A percentile compares a stretch with the other conserved stretches of the same genome.
Evolutionary conservation across 2,329 filamentous ascomycete species (phyloP).

Genomic region (Myriosclerotinia scirpicola): DNA sequence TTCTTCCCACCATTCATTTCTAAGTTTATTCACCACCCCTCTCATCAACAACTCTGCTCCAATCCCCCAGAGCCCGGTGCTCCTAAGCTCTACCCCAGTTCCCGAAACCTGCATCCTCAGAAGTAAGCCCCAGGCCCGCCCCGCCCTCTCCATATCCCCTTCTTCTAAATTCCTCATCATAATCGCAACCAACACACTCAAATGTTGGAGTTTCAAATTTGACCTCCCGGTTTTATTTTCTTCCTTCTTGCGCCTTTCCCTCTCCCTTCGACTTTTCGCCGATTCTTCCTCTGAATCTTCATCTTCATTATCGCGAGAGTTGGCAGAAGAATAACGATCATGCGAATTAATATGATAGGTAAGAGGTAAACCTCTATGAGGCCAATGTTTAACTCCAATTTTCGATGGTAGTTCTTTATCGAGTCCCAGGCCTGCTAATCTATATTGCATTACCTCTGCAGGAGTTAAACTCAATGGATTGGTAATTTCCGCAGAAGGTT

Average conservation of each 20-base stretch:
- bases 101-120: constrained; percentile 60
- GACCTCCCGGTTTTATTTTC: constrained; percentile 24
- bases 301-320: neutral
- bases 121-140: constrained; percentile 73
- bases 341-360: neutral
- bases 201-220: constrained; percentile 52
- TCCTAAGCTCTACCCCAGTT: constrained; percentile 64
- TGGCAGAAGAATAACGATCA: neutral
- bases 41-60: constrained; percentile 78
- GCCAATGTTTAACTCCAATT: constrained; percentile 47
- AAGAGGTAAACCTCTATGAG: constrained; percentile 49
- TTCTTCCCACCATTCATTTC: constrained; percentile 17
- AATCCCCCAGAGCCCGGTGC: constrained; percentile 73
- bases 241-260: constrained; percentile 17
- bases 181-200: constrained; percentile 66
- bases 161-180: constrained; percentile 71
- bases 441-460: constrained; percentile 53
- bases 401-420: constrained; percentile 45
- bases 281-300: constrained; percentile 26
- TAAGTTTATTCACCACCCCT: constrained; percentile 43
- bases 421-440: constrained; percentile 53
- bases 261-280: constrained; percentile 27
- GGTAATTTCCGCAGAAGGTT: constrained; percentile 37
- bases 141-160: constrained; percentile 69
- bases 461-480: constrained; percentile 58